Evolutionary conservation across 2,329 filamentous ascomycete genomes (phyloP), one percentile per base, ranked within the genome.

Genomic region (Epichloe bromicola): DNA sequence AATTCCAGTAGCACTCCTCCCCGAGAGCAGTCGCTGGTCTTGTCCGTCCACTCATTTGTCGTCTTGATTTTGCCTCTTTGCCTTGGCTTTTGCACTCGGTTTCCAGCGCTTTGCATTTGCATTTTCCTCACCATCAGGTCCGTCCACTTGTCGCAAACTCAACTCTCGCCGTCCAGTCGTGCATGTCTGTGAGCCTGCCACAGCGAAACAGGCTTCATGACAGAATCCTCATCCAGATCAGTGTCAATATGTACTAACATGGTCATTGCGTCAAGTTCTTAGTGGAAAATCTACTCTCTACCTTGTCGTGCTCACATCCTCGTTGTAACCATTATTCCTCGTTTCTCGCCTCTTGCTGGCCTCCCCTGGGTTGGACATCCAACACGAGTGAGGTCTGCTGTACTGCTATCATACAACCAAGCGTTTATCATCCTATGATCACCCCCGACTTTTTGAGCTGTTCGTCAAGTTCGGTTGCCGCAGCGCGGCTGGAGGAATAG

Each of bases 21-120:
- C 65, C 65, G 53, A 58, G 65, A 67, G 72, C 72, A 75, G 71
- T 67, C 69, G 67, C 75, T 80, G 77, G 76, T 75, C 67, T 78
- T 68, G 74, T 64, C 76, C 75, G 76, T 79, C 76, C 76, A 70
- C 74, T 79, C 76, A 72, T 76, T 69, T 68, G 57, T 58, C 57
- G 49, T 44, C 41, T 62, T 58, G 59, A 51, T 58, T 63, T 65
- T 60, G 55, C 55, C 57, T 60, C 59, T 30, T 30, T 58, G 58
- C 54, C 53, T 57, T 58, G 45, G 54, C 52, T 52, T 51, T 45
- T 50, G 46, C 34, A 47, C 46, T 50, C 38, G 37, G 37, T 47
- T 54, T 50, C 23, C 36, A 41, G 50, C 50, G 50, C 46, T 37
- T 57, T 52, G 46, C 50, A 52, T 54, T 54, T 49, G 39, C 41